Evolutionary conservation across 1,284 basidiomycete species (phyloP).

Genomic region (Heterobasidion parviporum): DNA sequence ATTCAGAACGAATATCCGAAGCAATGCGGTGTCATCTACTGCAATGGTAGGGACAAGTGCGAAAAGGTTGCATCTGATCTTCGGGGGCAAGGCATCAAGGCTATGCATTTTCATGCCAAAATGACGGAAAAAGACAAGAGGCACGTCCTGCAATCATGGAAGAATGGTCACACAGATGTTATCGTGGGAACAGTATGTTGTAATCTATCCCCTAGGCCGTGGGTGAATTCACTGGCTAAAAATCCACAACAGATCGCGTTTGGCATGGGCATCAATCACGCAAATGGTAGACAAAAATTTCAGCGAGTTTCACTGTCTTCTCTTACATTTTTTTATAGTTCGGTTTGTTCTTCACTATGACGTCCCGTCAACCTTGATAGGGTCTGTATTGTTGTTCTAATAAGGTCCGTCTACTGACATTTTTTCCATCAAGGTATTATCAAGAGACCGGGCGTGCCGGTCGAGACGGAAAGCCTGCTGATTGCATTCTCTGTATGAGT

Average conservation of each 20-base stretch:
- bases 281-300: slow-evolving; percentile 43
- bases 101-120: slow-evolving; percentile 84
- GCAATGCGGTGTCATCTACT: slow-evolving; percentile 87
- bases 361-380: slow-evolving; percentile 63
- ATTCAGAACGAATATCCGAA: slow-evolving; percentile 53
- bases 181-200: slow-evolving; percentile 81
- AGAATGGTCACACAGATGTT: slow-evolving; percentile 63
- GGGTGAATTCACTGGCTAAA: not conserved
- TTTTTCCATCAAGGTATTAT: slow-evolving; percentile 44
- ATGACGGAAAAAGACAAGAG: slow-evolving; percentile 63
- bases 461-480: slow-evolving; percentile 61
- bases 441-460: slow-evolving; percentile 86
- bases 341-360: slow-evolving; percentile 75
- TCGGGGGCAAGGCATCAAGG: slow-evolving; percentile 49
- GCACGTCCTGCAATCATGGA: slow-evolving; percentile 69
- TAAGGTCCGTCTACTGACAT: not conserved
- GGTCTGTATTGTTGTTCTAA: slow-evolving; percentile 24
- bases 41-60: slow-evolving; percentile 62
- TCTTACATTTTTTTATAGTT: slow-evolving; percentile 32
- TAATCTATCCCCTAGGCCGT: not conserved
- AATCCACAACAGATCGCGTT: slow-evolving; percentile 55
- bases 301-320: not conserved
- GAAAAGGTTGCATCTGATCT: slow-evolving; percentile 73
- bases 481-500: slow-evolving; percentile 48
- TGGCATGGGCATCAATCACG: slow-evolving; percentile 97